A percentile compares a stretch with the other conserved stretches of the same genome.
These are phyloP conservation scores for Aspergillus niger DNA, from an alignment of 2,329 filamentous ascomycete species.

Conservation along the genomic window DNA sequence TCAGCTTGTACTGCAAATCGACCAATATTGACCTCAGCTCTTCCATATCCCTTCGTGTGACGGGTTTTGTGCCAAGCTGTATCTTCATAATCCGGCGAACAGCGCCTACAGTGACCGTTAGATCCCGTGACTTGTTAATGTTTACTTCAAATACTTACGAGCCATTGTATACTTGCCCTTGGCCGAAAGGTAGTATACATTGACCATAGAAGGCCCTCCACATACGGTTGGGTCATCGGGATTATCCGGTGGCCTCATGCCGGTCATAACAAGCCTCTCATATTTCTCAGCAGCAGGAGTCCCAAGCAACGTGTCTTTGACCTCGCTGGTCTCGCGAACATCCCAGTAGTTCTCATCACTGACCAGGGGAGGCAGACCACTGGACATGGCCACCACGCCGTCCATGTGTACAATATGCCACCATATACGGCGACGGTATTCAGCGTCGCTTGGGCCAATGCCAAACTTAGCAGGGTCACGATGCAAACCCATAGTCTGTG, in stretches of 20 bases:
- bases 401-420: slow-evolving; percentile 54
- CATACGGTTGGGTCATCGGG: slow-evolving; percentile 46
- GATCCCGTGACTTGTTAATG: not conserved
- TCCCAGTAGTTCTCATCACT: slow-evolving; percentile 53
- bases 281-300: slow-evolving; percentile 42
- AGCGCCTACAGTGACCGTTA: slow-evolving; percentile 33
- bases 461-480: slow-evolving; percentile 53
- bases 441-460: slow-evolving; percentile 47
- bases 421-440: slow-evolving; percentile 50
- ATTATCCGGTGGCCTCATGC: slow-evolving; percentile 40
- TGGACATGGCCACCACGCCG: slow-evolving; percentile 52
- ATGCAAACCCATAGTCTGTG: slow-evolving; percentile 52
- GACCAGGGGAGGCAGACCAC: slow-evolving; percentile 50
- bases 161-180: slow-evolving; percentile 50
- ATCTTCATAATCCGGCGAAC: slow-evolving; percentile 48
- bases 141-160: slow-evolving; percentile 32
- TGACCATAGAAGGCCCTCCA: slow-evolving; percentile 44
- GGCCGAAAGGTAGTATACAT: slow-evolving; percentile 47
- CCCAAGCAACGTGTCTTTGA: slow-evolving; percentile 49
- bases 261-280: slow-evolving; percentile 35
- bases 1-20: slow-evolving; percentile 44
- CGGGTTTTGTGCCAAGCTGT: slow-evolving; percentile 47
- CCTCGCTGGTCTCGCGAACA: slow-evolving; percentile 49
- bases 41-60: slow-evolving; percentile 48
- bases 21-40: slow-evolving; percentile 45